Evolutionary conservation across 495 filamentous ascomycete species (phyloP).

Genomic region (Penicillium angulare): DNA sequence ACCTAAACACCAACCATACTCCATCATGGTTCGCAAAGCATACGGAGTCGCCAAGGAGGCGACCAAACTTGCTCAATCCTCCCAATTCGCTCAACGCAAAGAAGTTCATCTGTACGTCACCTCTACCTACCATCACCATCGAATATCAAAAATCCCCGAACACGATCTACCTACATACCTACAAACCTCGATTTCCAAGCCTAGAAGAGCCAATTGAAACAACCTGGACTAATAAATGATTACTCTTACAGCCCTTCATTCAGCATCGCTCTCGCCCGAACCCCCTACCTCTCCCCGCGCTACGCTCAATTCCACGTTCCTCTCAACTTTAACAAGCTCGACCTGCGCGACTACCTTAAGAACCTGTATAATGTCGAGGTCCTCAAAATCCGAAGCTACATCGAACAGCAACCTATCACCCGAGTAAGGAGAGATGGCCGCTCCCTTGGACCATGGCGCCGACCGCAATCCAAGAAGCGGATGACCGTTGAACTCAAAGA

Average conservation of each 20-base stretch:
- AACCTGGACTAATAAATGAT: neutral
- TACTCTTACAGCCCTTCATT: slow-evolving; percentile 68
- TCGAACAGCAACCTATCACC: slow-evolving; percentile 64
- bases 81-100: slow-evolving; percentile 49
- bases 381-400: slow-evolving; percentile 70
- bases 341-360: slow-evolving; percentile 84
- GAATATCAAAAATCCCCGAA: slow-evolving; percentile 11
- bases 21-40: slow-evolving; percentile 38
- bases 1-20: slow-evolving; percentile 6
- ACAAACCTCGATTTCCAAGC: neutral
- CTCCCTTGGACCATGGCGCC: slow-evolving; percentile 43
- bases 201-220: neutral
- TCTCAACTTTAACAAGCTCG: slow-evolving; percentile 85
- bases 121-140: slow-evolving; percentile 3
- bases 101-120: slow-evolving; percentile 65
- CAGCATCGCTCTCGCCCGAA: slow-evolving; percentile 71
- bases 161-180: neutral
- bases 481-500: slow-evolving; percentile 85
- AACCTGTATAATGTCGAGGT: slow-evolving; percentile 69
- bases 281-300: slow-evolving; percentile 66
- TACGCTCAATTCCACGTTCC: slow-evolving; percentile 84
- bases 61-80: slow-evolving; percentile 16
- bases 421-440: slow-evolving; percentile 38
- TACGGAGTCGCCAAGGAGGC: slow-evolving; percentile 24
- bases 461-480: slow-evolving; percentile 72